Base-by-base conservation (phyloP, 2,329 filamentous ascomycete species). In the Paecilomyces dactylethromorphus region DNA sequence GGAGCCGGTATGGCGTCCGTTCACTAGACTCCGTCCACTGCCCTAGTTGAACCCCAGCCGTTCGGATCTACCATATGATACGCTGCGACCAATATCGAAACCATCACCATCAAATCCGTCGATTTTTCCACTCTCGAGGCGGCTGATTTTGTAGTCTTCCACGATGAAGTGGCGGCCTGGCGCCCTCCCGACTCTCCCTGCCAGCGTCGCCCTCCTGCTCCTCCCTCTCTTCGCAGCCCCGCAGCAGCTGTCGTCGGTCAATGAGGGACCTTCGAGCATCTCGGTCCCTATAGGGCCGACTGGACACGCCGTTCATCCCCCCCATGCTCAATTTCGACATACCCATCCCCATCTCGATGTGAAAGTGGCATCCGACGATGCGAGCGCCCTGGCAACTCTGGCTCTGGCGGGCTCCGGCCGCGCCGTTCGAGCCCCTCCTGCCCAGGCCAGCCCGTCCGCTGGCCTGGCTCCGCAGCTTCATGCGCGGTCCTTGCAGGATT, bases 401-500 rank as follows among this genome's bases (percentile, higher is more conserved):
- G 92, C 93, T 96, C 92, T 91, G 90, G 92, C 88, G 81, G 79
- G 77, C 69, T 75, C 79, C 65, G 74, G 80, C 71, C 80, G 85
- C 82, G 85, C 91, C 90, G 92, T 97, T 83, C 85, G 91, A 96
- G 92, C 92, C 91, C 90, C 89, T 86, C 85, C 86, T 86, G 86
- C 86, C 83, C 85, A 86, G 79, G 80, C 81, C 74, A 84, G 83
- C 78, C 83, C 82, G 59, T 80, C 82, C 75, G 82, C 83, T 75
- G 87, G 86, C 69, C 82, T 89, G 77, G 84, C 88, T 81, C 87
- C 90, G 89, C 89, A 88, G 88, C 88, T 90, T 75, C 83, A 84
- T 89, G 93, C 92, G 92, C 92, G 93, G 87, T 95, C 89, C 83
- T 83, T 97, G 85, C 89, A 92, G 85, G 93, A 97, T 81, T 97